Percentiles rank a stretch among this genome's conserved stretches.
phyloP scores from a whole-genome alignment of 2,329 filamentous ascomycete species.

The Sporothrix pallida region DNA sequence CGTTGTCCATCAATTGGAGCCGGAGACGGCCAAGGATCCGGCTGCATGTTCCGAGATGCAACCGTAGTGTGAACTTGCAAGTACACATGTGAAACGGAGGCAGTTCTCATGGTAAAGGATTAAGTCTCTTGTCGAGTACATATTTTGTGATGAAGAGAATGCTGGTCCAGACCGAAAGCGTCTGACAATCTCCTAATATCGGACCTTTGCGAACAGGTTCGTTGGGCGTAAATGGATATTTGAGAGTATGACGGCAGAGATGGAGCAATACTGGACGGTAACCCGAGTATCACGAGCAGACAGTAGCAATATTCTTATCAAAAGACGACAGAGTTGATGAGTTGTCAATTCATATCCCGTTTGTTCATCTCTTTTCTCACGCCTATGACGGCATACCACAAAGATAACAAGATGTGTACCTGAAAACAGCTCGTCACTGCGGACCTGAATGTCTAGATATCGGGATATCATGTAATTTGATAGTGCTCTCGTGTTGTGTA shows the following conservation, averaged over 20 bases:
- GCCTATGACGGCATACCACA: neutral
- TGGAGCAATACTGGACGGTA: neutral
- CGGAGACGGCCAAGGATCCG: conserved; percentile 8
- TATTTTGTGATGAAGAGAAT: neutral
- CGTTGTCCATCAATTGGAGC: neutral
- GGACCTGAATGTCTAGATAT: neutral
- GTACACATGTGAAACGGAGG: neutral
- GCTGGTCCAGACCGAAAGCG: neutral
- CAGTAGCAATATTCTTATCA: neutral
- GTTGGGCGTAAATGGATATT: neutral
- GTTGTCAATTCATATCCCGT: neutral
- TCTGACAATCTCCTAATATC: neutral
- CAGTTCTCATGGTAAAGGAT: too few relatives aligned
- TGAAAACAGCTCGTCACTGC: neutral
- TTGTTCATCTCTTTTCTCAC: neutral
- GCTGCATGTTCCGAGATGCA: neutral
- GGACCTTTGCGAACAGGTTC: neutral
- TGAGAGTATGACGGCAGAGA: too few relatives aligned
- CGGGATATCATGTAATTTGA: neutral
- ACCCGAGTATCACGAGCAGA: neutral
- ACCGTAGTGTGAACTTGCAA: neutral
- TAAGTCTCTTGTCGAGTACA: too few relatives aligned
- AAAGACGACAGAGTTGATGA: neutral
- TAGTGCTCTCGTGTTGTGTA: neutral
- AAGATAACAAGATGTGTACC: neutral